Base-by-base conservation (phyloP, 768 basidiomycete genomes). In the Rubroboletus pulcherrimus region DNA sequence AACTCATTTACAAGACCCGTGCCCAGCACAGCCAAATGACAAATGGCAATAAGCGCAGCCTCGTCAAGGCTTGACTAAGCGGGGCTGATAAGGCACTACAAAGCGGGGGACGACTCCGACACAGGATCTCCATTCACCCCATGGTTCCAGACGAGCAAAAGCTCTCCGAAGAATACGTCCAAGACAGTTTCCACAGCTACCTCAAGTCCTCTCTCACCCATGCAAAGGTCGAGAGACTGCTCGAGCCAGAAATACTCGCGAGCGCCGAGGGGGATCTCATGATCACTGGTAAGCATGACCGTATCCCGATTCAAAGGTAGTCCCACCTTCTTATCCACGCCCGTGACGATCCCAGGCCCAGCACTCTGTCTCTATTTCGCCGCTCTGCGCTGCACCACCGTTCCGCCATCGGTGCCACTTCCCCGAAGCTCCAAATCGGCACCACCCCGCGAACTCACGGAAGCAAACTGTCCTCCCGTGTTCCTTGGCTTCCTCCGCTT, bases 351-450 rank as follows among this genome's bases (percentile, higher is more conserved):
- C 21, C 50, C 14, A 85, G 90, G 90, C 0, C 91, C 91, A 14
- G 89, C 91, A 0, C 75, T 94, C 14, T 90, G 87, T 57, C 78
- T 94, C 0, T 93, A 89, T 71, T 94, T 92, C 70, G 89, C 89
- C 0, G 91, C 92, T 0, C 74, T 93, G 7, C 77, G 89, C 26
- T 86, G 81, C 31, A 86, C 83, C 0, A 90, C 89, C 12, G 72
- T 79, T 33, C 91, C 92, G 2, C 89, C 92, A 0, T 88, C 87
- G 0, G 90, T 93, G 0, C 87, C 92, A 2, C 78, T 92, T 4
- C 91, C 92, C 1, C 80, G 84, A 26, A 65, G 64, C 7, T 66
- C 74, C 7, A 86, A 83, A 63, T 70, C 69, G 3, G 56, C 55
- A 11, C 71, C 78, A 11, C 81, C 85, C 0, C 74, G 79, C 17